Percentiles rank a stretch among this genome's conserved stretches.
Evolutionary conservation across 2,329 filamentous ascomycete genomes (phyloP).

Genomic region (Hypoxylon sp.): DNA sequence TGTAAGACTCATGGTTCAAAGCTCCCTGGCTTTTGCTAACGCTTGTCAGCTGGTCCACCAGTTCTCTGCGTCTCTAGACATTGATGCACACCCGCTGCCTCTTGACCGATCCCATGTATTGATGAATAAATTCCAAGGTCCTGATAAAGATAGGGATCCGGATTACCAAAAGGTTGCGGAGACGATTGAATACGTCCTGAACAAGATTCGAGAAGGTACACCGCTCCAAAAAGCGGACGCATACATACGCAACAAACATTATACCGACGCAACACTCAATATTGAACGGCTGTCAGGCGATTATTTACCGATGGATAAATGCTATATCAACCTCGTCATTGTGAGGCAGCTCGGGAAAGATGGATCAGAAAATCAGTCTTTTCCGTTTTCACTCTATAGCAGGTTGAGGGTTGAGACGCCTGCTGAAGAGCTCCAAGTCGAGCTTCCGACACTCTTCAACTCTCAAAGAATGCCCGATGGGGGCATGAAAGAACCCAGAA

Average conservation of each 20-base stretch:
- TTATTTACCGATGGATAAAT: background rate
- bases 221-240: background rate
- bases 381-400: constrained; percentile 1
- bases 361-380: background rate
- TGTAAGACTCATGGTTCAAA: background rate
- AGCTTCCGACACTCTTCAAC: background rate
- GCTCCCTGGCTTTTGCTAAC: background rate
- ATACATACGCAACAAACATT: constrained; percentile 1
- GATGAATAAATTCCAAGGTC: constrained; percentile 8
- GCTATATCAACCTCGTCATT: constrained; percentile 15
- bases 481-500: background rate
- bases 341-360: background rate
- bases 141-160: background rate
- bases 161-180: background rate
- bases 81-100: background rate
- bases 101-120: constrained; percentile 1
- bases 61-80: background rate
- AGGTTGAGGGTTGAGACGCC: background rate
- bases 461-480: background rate
- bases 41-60: background rate
- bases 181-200: background rate
- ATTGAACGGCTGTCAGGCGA: constrained; percentile 6
- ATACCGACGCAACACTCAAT: background rate
- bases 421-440: background rate
- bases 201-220: background rate